Evolutionary conservation across 176 grass and related monocot genomes (phyloP), one percentile per base, ranked within the genome.

Genomic region (Bothriochloa decipiens): DNA sequence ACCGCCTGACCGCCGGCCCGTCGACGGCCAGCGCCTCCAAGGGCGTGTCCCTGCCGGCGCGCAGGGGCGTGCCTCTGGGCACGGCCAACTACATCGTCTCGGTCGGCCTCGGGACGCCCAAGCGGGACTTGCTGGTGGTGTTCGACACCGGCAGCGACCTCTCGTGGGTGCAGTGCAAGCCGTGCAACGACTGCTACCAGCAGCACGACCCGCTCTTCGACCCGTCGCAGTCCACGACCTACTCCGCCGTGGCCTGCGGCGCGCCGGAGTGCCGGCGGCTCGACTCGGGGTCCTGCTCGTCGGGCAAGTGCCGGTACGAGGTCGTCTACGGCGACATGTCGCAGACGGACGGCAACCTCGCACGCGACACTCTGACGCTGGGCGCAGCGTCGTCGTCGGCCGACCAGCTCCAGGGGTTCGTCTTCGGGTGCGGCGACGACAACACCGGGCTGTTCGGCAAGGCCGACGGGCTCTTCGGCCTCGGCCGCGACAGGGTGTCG

Each of bases 71-170:
- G 12, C 76, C 85, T 7, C 77, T 93, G 1, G 92, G 89, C 57
- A 91, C 91, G 2, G 89, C 79, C 61, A 95, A 98, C 67, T 98
- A 95, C 80, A 29, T 98, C 63, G 85, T 98, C 8, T 84, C 80
- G 3, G 81, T 95, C 0, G 91, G 95, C 9, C 86, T 98, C 36
- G 95, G 95, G 6, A 98, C 91, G 11, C 95, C 95, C 6, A 62
- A 32, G 29, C 76, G 43, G 49, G 57, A 88, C 60, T 80, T 81
- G 40, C 20, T 91, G 3, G 83, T 98, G 27, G 40, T 93, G 14
- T 95, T 98, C 64, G 95, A 97, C 88, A 97, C 95, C 22, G 95
- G 95, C 62, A 94, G 92, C 80, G 92, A 94, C 60, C 84, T 97
- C 6, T 89, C 95, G 11, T 97, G 95, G 95, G 94, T 97, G 79